Evolutionary conservation across 2,329 filamentous ascomycete species (phyloP).

Genomic region (Beauveria varroae): DNA sequence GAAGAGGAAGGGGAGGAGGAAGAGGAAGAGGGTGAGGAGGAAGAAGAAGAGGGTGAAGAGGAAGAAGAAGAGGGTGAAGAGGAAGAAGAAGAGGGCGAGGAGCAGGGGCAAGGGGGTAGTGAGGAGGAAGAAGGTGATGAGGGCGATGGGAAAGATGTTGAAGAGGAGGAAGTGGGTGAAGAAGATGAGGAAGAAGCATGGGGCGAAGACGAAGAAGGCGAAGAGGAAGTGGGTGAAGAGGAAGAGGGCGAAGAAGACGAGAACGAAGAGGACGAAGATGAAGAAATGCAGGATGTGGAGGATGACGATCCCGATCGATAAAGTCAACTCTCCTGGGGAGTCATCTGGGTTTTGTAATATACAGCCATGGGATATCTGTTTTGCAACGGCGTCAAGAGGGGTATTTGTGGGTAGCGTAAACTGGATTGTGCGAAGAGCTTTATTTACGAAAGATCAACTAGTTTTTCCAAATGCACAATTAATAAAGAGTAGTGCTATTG

Average conservation of each 20-base stretch:
- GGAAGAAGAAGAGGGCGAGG: constrained; percentile 6
- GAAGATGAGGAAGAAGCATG: constrained; percentile 12
- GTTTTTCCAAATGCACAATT: neutral
- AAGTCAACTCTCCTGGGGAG: neutral
- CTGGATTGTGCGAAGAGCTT: neutral
- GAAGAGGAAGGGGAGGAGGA: constrained; percentile 17
- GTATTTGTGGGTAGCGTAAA: neutral
- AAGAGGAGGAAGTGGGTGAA: constrained; percentile 11
- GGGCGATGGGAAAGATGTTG: constrained; percentile 16
- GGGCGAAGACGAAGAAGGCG: constrained; percentile 14
- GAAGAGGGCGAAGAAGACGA: constrained; percentile 5
- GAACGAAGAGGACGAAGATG: constrained; percentile 15
- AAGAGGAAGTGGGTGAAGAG: constrained; percentile 19
- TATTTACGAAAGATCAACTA: neutral
- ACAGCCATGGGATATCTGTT: neutral
- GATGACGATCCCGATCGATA: constrained; percentile 12
- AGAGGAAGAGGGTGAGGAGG: constrained; percentile 16
- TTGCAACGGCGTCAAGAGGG: neutral
- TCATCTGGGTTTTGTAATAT: neutral
- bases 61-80: constrained; percentile 20
- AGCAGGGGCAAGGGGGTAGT: constrained; percentile 14
- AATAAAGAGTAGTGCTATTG: too few species aligned
- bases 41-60: constrained; percentile 20
- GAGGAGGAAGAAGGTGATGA: constrained; percentile 17
- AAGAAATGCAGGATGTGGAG: constrained; percentile 14